These are phyloP conservation scores for Cyclocybe aegerita DNA, from an alignment of 768 basidiomycete genomes.

Conservation along the genomic window DNA sequence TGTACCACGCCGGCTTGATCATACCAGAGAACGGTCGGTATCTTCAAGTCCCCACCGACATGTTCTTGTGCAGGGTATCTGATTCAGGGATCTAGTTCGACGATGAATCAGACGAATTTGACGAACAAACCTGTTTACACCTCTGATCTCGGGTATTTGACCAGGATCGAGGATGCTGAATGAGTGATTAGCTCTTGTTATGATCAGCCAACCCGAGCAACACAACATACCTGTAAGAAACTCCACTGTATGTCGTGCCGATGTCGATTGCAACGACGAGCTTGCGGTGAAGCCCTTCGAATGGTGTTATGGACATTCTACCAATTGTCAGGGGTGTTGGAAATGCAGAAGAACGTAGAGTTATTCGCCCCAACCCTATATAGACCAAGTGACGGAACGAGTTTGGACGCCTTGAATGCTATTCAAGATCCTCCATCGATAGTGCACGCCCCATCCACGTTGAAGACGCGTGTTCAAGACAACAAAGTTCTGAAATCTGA, in stretches of 20 bases:
- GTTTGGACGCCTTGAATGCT: too few species aligned
- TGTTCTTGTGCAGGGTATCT: conserved; percentile 21
- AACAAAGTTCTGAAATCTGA: too few species aligned
- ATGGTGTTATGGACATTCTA: too few species aligned
- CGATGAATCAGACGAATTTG: too few species aligned
- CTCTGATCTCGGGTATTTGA: conserved; percentile 16
- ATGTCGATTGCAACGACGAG: conserved; percentile 14
- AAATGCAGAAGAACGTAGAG: too few species aligned
- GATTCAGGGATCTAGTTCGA: too few species aligned
- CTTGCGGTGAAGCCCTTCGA: neutral
- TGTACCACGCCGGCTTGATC: conserved; percentile 35
- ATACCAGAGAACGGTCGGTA: conserved; percentile 50
- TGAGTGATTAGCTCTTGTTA: neutral
- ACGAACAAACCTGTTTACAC: conserved; percentile 15
- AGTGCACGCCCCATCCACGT: too few species aligned
- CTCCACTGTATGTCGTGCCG: conserved; percentile 12
- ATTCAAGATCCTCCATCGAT: too few species aligned
- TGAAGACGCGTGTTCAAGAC: too few species aligned
- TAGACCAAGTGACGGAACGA: too few species aligned
- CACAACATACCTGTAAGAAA: conserved; percentile 10
- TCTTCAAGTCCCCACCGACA: conserved; percentile 38
- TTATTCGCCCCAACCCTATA: too few species aligned
- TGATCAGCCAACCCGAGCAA: neutral
- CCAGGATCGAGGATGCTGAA: conserved; percentile 19
- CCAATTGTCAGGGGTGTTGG: too few species aligned